Evolutionary conservation across 192 early-diverging fungal genomes (phyloP), one percentile per base, ranked within the genome.

Genomic region (Jimgerdemannia flammicorona): DNA sequence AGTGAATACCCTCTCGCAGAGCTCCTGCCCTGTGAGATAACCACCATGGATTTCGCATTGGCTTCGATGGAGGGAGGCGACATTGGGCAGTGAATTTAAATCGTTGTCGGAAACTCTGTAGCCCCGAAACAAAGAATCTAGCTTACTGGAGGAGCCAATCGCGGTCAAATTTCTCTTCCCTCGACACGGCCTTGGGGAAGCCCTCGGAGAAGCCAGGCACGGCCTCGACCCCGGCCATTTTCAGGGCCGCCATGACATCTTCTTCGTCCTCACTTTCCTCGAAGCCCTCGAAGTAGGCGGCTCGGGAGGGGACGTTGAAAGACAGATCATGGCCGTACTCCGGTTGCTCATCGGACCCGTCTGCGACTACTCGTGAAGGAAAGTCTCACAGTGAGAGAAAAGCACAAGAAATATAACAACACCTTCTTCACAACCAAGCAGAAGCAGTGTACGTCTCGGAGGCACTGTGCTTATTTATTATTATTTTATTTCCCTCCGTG

Each of bases 1-100:
- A 2, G 87, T 92, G 75, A 94, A 94, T 6, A 94, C 79, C 40
- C 92, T 87, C 14, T 85, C 90, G 71, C 91, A 91, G 40, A 94
- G 80, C 10, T 89, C 80, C 40, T 82, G 79, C 9, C 84, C 81
- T 3, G 86, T 84, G 73, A 93, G 74, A 8, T 59, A 42, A 29
- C 64, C 66, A 9, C 89, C 43, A 77, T 93, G 90, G 6, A 75
- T 64, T 18, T 82, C 80, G 72, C 91, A 92, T 71, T 90, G 84
- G 18, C 83, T 87, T 67, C 69, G 43, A 74, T 69, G 65, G 43
- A 68, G 44, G 64, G 76, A 49, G 40, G 69, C 11, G 44, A 44
- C 64, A 40, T 41, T n/a, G 63, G 42, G 9, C 4, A 20, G 10
- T 44, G 4, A 64, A 59, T 17, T 44, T 9, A 29, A 40, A 20